These are phyloP conservation scores for Camellia sinensis DNA, from an alignment of 148 eudicot species.

Conservation along the genomic window DNA sequence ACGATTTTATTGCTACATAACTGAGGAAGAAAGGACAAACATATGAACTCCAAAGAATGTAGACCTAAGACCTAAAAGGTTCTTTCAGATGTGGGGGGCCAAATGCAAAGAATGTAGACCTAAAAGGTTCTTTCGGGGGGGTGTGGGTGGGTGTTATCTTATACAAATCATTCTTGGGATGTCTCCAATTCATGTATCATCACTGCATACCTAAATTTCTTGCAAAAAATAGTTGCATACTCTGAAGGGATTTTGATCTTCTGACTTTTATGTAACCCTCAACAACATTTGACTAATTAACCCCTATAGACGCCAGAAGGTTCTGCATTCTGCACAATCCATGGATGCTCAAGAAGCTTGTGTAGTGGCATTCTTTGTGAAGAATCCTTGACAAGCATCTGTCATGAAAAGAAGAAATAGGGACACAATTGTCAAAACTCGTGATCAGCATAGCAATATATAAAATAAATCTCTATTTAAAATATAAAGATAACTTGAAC, in stretches of 20 bases:
- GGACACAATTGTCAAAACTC: conserved; percentile 1
- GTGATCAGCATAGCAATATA: not conserved
- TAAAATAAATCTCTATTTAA: not conserved
- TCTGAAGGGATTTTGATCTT: not conserved
- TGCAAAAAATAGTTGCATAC: not conserved
- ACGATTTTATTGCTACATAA: conserved; percentile 3
- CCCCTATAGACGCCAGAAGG: conserved; percentile 77
- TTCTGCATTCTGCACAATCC: conserved; percentile 92
- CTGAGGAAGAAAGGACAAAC: not conserved
- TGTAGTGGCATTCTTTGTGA: conserved; percentile 74
- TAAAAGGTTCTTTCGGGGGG: too few species aligned
- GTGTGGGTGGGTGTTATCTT: too few species aligned
- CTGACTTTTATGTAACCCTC: not conserved
- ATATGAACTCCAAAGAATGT: not conserved
- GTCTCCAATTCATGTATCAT: too few species aligned
- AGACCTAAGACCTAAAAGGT: not conserved
- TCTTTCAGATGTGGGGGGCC: too few species aligned
- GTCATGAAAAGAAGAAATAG: not conserved
- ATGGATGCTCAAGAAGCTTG: conserved; percentile 92
- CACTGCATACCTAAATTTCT: too few species aligned
- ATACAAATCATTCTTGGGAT: too few species aligned
- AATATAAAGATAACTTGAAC: not conserved
- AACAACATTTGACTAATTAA: conserved; percentile 13
- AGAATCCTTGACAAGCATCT: conserved; percentile 97
- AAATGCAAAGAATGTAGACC: too few species aligned